A percentile compares a stretch with the other conserved stretches of the same genome.
Conservation (phyloP, 2,329 filamentous ascomycete species). For the Albifimbria verrucaria region DNA sequence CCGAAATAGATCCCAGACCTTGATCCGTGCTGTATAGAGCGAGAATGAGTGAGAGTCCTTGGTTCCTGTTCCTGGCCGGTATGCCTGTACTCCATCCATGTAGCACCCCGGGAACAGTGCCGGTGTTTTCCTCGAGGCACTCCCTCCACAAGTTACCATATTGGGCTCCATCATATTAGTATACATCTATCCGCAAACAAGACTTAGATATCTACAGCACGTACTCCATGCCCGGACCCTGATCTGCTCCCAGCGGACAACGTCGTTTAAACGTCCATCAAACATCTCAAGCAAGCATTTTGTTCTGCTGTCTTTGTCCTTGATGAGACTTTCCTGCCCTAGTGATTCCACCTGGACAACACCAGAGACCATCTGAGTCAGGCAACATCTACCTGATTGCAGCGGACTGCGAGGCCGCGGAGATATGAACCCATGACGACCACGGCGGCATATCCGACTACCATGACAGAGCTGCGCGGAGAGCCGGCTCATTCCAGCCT, state of each 20-base stretch:
- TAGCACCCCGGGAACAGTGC: slow-evolving; percentile 45
- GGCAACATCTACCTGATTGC: neutral
- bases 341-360: neutral
- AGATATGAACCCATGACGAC: slow-evolving; percentile 59
- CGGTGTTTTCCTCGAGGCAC: slow-evolving; percentile 45
- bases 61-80: slow-evolving; percentile 35
- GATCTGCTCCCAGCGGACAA: slow-evolving; percentile 3
- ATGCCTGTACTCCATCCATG: slow-evolving; percentile 31
- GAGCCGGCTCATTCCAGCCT: slow-evolving; percentile 55
- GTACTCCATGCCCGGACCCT: neutral
- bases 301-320: slow-evolving; percentile 11
- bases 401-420: slow-evolving; percentile 14
- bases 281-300: slow-evolving; percentile 10
- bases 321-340: slow-evolving; percentile 8
- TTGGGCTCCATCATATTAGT: slow-evolving; percentile 40
- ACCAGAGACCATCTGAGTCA: neutral
- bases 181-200: slow-evolving; percentile 42
- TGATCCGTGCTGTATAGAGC: slow-evolving; percentile 9
- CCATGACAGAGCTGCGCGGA: slow-evolving; percentile 61
- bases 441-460: slow-evolving; percentile 57
- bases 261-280: slow-evolving; percentile 13
- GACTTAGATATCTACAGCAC: slow-evolving; percentile 9
- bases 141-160: slow-evolving; percentile 46
- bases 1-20: slow-evolving; percentile 25
- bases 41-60: slow-evolving; percentile 16